Base-by-base conservation (phyloP, 2,329 filamentous ascomycete genomes). In the Xylariaceae sp. region DNA sequence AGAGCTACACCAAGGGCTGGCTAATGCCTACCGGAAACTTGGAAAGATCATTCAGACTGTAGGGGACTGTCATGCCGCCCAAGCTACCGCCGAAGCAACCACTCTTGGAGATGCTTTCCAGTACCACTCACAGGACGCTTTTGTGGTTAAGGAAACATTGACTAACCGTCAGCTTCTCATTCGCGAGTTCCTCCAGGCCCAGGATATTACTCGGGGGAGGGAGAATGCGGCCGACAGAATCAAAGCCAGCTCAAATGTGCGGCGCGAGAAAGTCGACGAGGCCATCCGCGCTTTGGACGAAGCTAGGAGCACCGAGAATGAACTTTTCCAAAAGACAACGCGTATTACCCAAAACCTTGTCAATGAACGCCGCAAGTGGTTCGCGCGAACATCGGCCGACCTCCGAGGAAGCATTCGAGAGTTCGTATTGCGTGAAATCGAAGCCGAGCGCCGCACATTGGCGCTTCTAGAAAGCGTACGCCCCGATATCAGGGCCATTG, bases 111-210 rank as follows among this genome's bases (percentile, higher is more conserved):
- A 99, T 68, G 90, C 94, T 9, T 86, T 99, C 63, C 89, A 92
- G 69, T 97, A 97, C 72, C 92, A 97, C 76, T 96, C 92, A 50
- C 88, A 90, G 59, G 94, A 99, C 74, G 90, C 94, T 50, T 96
- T 97, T 72, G 96, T 97, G 68, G 94, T 97, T 66, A 99, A 99
- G 75, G 94, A 99, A 73, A 96, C 92, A 9, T 82, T 99, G 64
- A 99, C 94, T 3, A 99, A 99, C 77, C 89, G 94, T 10, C 94
- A 99, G 76, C 96, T 99, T 63, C 83, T 99, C 17, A 88, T 96
- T 49, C 91, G 94, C 60, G 94, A 99, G 71, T 86, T 97, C 61
- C 77, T 96, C 30, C 91, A 97, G 74, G 92, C 94, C 0, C 92
- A 97, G 73, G 89, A 96, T 72, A 81, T 80, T 18, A 92, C 92